Evolutionary conservation across 305 asterid species (phyloP), one percentile per base, ranked within the genome.

Genomic region (Solanum hybrid): DNA sequence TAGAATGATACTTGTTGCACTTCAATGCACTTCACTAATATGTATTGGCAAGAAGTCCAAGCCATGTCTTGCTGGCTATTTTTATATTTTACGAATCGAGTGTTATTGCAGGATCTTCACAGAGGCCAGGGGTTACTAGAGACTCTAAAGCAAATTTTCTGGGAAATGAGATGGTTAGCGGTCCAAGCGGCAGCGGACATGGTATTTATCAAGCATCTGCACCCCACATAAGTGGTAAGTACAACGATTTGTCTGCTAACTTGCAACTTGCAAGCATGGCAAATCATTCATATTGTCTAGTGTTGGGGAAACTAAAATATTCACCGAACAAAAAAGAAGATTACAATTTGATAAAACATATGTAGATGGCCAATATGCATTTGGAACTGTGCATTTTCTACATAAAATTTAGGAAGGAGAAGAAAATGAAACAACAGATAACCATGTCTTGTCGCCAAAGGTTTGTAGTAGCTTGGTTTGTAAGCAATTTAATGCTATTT

Each of bases 161-260:
- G 92, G 96, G 93, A 90, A 95, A 94, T 92, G 96, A 96, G 91
- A 91, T 92, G 88, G 92, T 90, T 46, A 90, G 91, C 64, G 96
- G 94, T 51, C 90, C 93, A 78, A 94, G 94, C 88, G 90, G 94
- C 90, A 91, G 93, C 38, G 98, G 96, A 84, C 96, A 96, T 88
- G 98, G 93, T 90, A 88, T 92, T 36, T 92, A 93, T 94, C 97
- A 94, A 90, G 96, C 93, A 87, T 92, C 97, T 89, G 90, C 92
- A 17, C 89, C 96, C 40, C 96, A 93, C 89, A 87, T 92, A 26
- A 91, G 91, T 75, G 94, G 96, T 90, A 91, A 91, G 92, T 88
- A 42, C 79, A 75, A 88, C 73, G 86, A 82, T 90, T 90, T 86
- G 75, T 87, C 38, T 20, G 24, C 73, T 85, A 36, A 32, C 51